Evolutionary conservation across 2,329 filamentous ascomycete species (phyloP), one percentile per base, ranked within the genome.

Genomic region (Xylariomycetidae sp.): DNA sequence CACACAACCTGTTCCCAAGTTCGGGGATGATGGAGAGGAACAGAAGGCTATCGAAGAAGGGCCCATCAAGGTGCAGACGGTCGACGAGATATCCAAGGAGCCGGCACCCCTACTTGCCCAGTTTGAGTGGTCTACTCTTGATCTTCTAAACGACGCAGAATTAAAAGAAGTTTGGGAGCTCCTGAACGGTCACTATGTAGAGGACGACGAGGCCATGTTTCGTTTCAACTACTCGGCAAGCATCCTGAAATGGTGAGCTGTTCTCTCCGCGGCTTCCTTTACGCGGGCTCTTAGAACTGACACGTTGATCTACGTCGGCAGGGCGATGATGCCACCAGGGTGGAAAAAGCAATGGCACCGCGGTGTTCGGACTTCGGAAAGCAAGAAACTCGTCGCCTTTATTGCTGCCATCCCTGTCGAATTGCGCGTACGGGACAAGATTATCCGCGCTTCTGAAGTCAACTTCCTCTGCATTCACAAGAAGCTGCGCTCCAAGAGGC

Each of bases 401-500:
- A 97, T 98, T 57, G 94, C 88, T 25, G 92, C 88, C 49, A 86
- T 97, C 28, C 92, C 92, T 1, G 82, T 92, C 40, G 75, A 82
- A 45, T 70, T 98, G 37, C 81, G 84, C 33, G 81, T 98, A 27
- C 85, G 89, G 44, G 70, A 83, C 39, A 85, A 85, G 39, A 66
- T 76, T 37, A 65, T 98, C 40, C 77, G 80, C 42, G 82, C 85
- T 48, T 88, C 86, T 30, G 92, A 98, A 61, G 92, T 98, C 64
- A 98, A 98, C 69, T 98, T 97, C 65, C 81, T 98, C 46, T 94
- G 89, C 55, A 83, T 98, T 35, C 92, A 98, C 72, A 97, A 97
- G 72, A 97, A 97, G 66, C 79, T 98, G 19, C 86, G 92, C 31
- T 80, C 85, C 37, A 96, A 97, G 69, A 82, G 92, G 34, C 78